Conservation (phyloP, 306 rosid species). For the Corylus americana region DNA sequence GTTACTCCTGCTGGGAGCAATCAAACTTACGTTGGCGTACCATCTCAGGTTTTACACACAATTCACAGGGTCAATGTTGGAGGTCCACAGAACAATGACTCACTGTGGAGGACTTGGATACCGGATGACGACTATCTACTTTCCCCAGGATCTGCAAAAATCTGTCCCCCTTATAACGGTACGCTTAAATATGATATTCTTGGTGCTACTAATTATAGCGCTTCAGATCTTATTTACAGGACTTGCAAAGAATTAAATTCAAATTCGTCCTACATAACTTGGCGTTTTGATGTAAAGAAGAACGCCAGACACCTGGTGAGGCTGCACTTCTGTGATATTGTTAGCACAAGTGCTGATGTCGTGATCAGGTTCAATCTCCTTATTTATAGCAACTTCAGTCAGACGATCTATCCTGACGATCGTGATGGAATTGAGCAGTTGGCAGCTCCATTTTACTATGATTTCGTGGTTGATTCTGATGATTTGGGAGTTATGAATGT, state of each 20-base stretch:
- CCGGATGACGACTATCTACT: conserved; percentile 31
- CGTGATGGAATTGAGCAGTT: too few species aligned
- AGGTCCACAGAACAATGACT: conserved; percentile 7
- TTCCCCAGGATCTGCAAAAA: neutral
- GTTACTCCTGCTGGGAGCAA: conserved; percentile 4
- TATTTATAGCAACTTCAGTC: neutral
- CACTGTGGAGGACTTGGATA: conserved; percentile 37
- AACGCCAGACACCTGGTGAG: conserved; percentile 33
- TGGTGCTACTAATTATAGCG: too few species aligned
- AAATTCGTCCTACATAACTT: conserved; percentile 2
- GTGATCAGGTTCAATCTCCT: too few species aligned
- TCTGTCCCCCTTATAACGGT: neutral
- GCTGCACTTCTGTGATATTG: conserved; percentile 42
- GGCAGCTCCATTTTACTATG: neutral
- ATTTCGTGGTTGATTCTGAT: conserved; percentile 28
- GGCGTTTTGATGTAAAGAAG: conserved; percentile 37
- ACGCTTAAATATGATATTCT: accelerated
- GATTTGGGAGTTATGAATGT: conserved; percentile 28
- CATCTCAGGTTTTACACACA: conserved; percentile 9
- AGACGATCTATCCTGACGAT: accelerated
- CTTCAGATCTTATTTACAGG: too few species aligned
- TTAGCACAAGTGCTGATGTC: neutral
- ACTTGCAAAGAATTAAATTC: neutral
- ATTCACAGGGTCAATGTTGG: conserved; percentile 46
- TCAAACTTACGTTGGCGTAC: neutral